Percentiles rank a stretch among this genome's conserved stretches.
phyloP scores from a whole-genome alignment of 1,284 basidiomycete species.

The Ustilago loliicola region DNA sequence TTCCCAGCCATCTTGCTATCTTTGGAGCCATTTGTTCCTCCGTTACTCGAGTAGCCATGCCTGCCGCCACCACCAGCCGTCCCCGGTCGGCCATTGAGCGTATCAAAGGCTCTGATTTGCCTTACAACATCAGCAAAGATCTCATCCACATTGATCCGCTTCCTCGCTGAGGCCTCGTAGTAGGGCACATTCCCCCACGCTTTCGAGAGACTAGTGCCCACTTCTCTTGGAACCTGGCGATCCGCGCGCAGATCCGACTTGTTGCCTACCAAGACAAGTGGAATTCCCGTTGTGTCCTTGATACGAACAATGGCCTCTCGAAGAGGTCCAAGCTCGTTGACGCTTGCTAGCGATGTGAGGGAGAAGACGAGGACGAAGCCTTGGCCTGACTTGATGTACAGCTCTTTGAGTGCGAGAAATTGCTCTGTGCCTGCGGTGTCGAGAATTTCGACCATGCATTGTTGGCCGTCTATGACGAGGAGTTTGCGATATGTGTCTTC shows the following conservation, averaged over 20 bases:
- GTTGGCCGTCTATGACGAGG: constrained; percentile 60
- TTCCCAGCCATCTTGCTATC: constrained; percentile 18
- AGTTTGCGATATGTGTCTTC: constrained; percentile 66
- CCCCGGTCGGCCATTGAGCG: constrained; percentile 17
- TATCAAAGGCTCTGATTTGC: constrained; percentile 59
- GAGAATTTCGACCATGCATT: constrained; percentile 64
- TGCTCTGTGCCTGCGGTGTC: constrained; percentile 67
- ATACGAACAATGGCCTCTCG: constrained; percentile 62
- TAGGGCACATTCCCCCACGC: constrained; percentile 67
- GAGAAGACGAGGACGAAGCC: constrained; percentile 66
- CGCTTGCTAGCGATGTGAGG: constrained; percentile 60
- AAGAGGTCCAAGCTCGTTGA: constrained; percentile 65
- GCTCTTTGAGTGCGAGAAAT: constrained; percentile 65
- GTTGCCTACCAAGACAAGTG: constrained; percentile 65
- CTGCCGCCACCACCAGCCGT: neutral
- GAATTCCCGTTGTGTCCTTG: constrained; percentile 57
- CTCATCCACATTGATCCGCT: constrained; percentile 64
- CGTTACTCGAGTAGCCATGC: constrained; percentile 15
- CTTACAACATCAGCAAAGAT: constrained; percentile 63
- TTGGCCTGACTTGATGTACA: constrained; percentile 64
- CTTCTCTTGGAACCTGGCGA: constrained; percentile 62
- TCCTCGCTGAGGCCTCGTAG: constrained; percentile 63
- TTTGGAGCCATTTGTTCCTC: neutral
- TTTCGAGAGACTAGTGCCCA: constrained; percentile 61
- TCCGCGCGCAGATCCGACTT: constrained; percentile 62